Percentiles rank a stretch among this genome's conserved stretches.
Conservation (phyloP, 2,329 filamentous ascomycete genomes). For the Pochonia chlamydosporia region DNA sequence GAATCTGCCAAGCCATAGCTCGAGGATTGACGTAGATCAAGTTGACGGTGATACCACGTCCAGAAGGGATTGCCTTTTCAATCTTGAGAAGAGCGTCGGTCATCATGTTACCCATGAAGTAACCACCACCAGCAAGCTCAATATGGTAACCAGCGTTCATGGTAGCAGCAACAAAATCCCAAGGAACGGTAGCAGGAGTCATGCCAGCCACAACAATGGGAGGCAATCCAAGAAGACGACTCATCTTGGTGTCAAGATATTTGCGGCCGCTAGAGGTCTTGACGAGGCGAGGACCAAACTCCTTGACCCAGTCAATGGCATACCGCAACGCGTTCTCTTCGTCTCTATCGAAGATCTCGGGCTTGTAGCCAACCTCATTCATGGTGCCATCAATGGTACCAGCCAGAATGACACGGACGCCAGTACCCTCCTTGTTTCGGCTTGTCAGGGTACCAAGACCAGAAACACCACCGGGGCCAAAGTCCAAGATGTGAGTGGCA, state of each 20-base stretch:
- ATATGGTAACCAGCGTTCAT: conserved; percentile 96
- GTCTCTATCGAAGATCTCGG: conserved; percentile 94
- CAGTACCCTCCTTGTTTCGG: conserved; percentile 98
- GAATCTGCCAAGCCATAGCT: conserved; percentile 90
- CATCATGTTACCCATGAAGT: conserved; percentile 79
- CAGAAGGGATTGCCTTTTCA: conserved; percentile 74
- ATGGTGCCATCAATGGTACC: conserved; percentile 90
- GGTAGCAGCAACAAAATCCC: conserved; percentile 86
- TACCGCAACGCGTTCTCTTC: conserved; percentile 92
- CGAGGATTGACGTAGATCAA: conserved; percentile 86
- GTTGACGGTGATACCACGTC: conserved; percentile 84
- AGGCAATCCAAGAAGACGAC: conserved; percentile 74
- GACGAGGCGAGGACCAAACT: conserved; percentile 87
- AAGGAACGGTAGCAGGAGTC: conserved; percentile 84
- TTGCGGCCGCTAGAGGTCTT: conserved; percentile 85
- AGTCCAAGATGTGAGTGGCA: conserved; percentile 93
- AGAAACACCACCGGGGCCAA: conserved; percentile 93
- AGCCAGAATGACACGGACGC: conserved; percentile 91
- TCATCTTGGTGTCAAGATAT: conserved; percentile 96
- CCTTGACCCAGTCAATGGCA: conserved; percentile 95
- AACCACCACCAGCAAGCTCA: conserved; percentile 83
- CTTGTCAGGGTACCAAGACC: conserved; percentile 94
- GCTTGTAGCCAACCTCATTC: conserved; percentile 91
- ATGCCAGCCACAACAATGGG: conserved; percentile 90
- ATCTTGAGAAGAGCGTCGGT: conserved; percentile 79